These are phyloP conservation scores for Gossypium thurberi DNA, from an alignment of 345 rosid species.

Conservation along the genomic window DNA sequence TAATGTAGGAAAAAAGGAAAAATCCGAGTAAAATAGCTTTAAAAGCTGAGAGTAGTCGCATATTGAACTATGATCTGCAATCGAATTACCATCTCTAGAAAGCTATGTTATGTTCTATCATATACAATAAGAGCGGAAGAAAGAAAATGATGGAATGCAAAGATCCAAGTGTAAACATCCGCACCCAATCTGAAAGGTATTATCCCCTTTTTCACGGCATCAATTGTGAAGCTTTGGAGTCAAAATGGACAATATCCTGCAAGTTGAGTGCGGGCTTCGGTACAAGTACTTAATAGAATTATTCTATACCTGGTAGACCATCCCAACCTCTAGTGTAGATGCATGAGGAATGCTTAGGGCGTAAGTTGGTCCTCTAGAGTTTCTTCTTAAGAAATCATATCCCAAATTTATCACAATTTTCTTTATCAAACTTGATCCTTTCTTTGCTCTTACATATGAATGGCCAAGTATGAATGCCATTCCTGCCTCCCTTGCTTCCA, in stretches of 20 bases:
- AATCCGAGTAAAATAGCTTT: no score
- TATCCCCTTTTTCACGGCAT: neutral
- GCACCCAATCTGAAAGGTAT: neutral
- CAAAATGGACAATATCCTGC: neutral
- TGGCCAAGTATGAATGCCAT: constrained; percentile 91
- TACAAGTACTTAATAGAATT: neutral
- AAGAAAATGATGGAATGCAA: constrained; percentile 5
- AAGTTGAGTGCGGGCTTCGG: neutral
- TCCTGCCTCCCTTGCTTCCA: constrained; percentile 90
- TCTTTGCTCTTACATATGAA: constrained; percentile 70
- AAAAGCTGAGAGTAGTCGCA: neutral
- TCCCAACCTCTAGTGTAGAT: constrained; percentile 91
- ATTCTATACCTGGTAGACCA: constrained; percentile 66
- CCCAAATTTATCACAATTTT: constrained; percentile 71
- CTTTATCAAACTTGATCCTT: constrained; percentile 84
- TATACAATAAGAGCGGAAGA: constrained; percentile 13
- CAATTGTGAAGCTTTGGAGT: neutral
- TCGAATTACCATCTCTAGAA: neutral
- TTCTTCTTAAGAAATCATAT: constrained; percentile 83
- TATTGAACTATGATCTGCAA: constrained; percentile 36
- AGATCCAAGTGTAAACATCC: neutral
- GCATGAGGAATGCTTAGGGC: constrained; percentile 73
- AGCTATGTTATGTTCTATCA: constrained; percentile 10
- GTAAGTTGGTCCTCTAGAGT: constrained; percentile 68
- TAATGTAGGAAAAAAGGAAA: no score